Conservation (phyloP, 192 early-diverging fungal species). For the Coemansia erecta region DNA sequence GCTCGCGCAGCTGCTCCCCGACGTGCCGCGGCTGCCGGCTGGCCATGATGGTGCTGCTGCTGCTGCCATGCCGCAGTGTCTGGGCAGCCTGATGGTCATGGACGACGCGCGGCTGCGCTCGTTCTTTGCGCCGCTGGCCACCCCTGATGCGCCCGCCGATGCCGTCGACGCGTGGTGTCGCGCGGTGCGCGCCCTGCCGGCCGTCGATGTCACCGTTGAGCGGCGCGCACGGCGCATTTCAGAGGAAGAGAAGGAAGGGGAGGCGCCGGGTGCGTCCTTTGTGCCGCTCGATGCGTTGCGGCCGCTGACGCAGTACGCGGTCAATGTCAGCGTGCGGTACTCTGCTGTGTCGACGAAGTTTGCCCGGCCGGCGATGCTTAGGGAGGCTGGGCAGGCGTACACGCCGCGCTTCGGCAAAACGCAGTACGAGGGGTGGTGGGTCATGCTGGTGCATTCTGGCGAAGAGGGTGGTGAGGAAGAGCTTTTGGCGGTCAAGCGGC, state of each 20-base stretch:
- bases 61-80: neutral
- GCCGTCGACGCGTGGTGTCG: too few relatives aligned
- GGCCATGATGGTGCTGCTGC: neutral
- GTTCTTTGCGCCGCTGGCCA: too few relatives aligned
- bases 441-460: slow-evolving; percentile 66
- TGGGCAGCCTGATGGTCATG: too few relatives aligned
- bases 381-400: slow-evolving; percentile 61
- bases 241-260: too few relatives aligned
- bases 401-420: slow-evolving; percentile 86
- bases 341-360: slow-evolving; percentile 25
- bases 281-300: slow-evolving; percentile 17
- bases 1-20: slow-evolving; percentile 64
- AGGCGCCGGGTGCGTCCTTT: slow-evolving; percentile 1
- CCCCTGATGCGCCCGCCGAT: too few relatives aligned
- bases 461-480: slow-evolving; percentile 41
- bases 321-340: slow-evolving; percentile 39
- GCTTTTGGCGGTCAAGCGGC: slow-evolving; percentile 76
- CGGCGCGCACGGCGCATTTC: slow-evolving; percentile 9
- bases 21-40: slow-evolving; percentile 10
- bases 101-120: too few relatives aligned
- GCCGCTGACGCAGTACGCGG: slow-evolving; percentile 47
- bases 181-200: too few relatives aligned
- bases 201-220: too few relatives aligned
- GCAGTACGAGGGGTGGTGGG: slow-evolving; percentile 94
- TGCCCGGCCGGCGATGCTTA: slow-evolving; percentile 12